Conservation (phyloP, 345 rosid genomes). For the Eucalyptus dawsonii region DNA sequence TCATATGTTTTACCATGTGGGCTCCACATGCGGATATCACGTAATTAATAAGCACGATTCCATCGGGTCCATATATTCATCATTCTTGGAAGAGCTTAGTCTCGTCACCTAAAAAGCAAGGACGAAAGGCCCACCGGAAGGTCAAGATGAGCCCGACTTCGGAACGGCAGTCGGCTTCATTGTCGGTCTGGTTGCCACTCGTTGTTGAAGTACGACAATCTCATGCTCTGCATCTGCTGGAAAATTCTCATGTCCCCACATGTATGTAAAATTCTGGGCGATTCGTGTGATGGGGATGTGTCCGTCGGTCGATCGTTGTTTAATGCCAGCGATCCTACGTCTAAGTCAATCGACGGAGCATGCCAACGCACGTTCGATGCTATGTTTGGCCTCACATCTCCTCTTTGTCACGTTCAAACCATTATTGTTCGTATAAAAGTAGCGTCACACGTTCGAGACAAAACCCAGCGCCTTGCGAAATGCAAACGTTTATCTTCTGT, state of each 20-base stretch:
- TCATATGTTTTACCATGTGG: background rate
- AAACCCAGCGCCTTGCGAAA: too few relatives aligned
- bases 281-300: background rate
- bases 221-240: background rate
- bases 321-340: background rate
- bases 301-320: background rate
- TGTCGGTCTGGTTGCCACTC: background rate
- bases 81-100: background rate
- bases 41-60: background rate
- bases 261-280: background rate
- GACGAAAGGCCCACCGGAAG: background rate
- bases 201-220: background rate
- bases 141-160: background rate
- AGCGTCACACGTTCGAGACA: fast-evolving
- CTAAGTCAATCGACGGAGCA: background rate
- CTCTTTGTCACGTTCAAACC: background rate
- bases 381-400: background rate
- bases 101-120: background rate
- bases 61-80: background rate
- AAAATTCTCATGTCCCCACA: background rate
- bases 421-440: background rate
- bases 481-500: too few relatives aligned
- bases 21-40: background rate
- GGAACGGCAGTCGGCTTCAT: background rate
- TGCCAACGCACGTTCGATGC: background rate